Evolutionary conservation across 345 rosid genomes (phyloP), one percentile per base, ranked within the genome.

Genomic region (Rhodomyrtus tomentosa): DNA sequence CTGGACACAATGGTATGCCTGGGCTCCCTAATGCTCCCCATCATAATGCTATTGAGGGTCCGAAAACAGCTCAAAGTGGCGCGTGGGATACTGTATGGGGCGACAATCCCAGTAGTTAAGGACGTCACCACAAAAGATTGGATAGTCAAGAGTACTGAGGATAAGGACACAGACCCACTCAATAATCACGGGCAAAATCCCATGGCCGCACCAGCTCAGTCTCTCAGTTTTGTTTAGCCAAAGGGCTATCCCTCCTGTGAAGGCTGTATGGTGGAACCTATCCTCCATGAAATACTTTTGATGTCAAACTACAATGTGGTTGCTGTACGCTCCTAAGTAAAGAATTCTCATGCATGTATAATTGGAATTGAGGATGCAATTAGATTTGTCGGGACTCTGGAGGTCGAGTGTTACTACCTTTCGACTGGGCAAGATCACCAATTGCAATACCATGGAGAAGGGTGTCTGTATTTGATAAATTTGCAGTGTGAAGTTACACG

Each of bases 51-150:
- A 90, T 92, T 14, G 96, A 95, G 88, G 98, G 95, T 10, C 98
- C 96, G 15, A 95, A 94, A 90, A 86, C 90, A 74, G 96, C 92
- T 86, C 96, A 96, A 62, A 84, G 88, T 45, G 95, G 95, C 86
- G 93, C 89, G 82, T 96, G 99, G 99, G 99, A 95, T 87, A 95
- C 89, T 88, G 96, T 95, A 27, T 97, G 99, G 99, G 98, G 96
- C 50, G 86, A 85, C 73, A 50, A 81, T 48, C 29, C 83, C 82
- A 48, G 50, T n/a, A 68, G 85, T 38, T 54, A 85, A 56, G 51
- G 72, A 21, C 36, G 0, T 49, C 21, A 36, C 45, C 14, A 40
- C 12, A 36, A 68, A 24, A 68, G 45, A 68, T 68, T 68, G 25
- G 79, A 68, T 68, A 40, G 45, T 68, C 45, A 18, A 68, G 45